Conservation (phyloP, 371 early-diverging fungal species). For the Mucor lusitanicus region DNA sequence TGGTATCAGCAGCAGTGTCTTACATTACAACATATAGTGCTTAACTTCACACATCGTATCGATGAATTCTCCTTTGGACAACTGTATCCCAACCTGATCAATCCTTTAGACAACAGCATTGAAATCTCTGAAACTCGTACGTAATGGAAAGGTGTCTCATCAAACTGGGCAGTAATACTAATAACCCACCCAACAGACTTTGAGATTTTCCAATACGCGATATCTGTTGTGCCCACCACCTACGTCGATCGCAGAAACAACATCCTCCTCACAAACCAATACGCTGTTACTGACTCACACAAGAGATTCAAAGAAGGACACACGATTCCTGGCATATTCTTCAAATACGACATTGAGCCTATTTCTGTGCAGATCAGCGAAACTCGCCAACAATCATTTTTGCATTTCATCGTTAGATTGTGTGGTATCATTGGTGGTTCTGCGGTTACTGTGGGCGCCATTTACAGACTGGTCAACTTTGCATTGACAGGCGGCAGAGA, state of each 20-base stretch:
- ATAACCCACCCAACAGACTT: constrained; percentile 41
- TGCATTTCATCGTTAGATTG: constrained; percentile 80
- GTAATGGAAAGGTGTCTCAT: constrained; percentile 5
- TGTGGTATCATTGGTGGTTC: constrained; percentile 90
- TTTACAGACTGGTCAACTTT: constrained; percentile 43
- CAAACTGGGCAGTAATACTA: background rate
- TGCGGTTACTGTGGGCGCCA: constrained; percentile 64
- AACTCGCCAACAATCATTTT: constrained; percentile 52
- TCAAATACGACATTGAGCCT: constrained; percentile 92
- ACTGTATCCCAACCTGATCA: constrained; percentile 79
- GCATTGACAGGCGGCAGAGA: constrained; percentile 45
- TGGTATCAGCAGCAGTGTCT: background rate
- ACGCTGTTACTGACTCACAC: constrained; percentile 85
- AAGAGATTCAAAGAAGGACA: constrained; percentile 46
- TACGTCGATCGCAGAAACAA: constrained; percentile 65
- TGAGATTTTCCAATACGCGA: constrained; percentile 81
- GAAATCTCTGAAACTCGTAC: constrained; percentile 66
- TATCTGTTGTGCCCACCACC: constrained; percentile 85
- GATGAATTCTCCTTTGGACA: constrained; percentile 90
- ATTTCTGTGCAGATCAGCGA: constrained; percentile 82
- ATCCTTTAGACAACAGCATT: constrained; percentile 84
- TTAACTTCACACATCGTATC: constrained; percentile 94
- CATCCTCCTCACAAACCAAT: constrained; percentile 83
- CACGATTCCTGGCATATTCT: constrained; percentile 70
- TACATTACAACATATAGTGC: constrained; percentile 41